Evolutionary conservation across 306 rosid genomes (phyloP), one percentile per base, ranked within the genome.

Genomic region (Cicer arietinum): DNA sequence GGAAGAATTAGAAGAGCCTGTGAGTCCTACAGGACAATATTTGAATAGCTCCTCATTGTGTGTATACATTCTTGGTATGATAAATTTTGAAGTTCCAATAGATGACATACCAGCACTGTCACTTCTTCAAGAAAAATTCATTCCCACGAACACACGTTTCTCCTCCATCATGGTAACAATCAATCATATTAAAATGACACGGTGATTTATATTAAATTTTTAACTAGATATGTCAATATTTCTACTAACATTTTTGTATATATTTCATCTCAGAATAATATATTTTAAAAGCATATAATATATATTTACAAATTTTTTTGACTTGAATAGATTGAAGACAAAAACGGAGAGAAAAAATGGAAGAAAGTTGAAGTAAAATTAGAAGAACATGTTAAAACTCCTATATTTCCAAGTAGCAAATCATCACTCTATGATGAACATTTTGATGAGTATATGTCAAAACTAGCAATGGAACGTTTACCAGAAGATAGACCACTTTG

Each of bases 131-230:
- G 10, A 79, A 45, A 35, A 84, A 0, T 79, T 86, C 46, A 87
- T 86, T 35, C 88, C 88, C 17, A 80, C 84, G 80, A 87, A 79
- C 43, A 35, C 77, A 10, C 86, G 88, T 40, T 84, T 86, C 75
- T 81, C 86, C 67, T 86, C 90, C 43, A 50, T 84, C 69, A 86
- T 84, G 88, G 90, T 80, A 59, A 45, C 12, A 6, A 16, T 52
- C 46, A 10, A 25, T 58, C 64, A 10, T 58, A 9, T 30, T 14
- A 14, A 14, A 14, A 14, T 14, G 16, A 14, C 16, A 14, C 16
- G 16, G 0, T 14, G 16, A 14, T 14, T 14, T 14, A 14, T 14
- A 14, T 14, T 14, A 14, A 14, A 14, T 14, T 14, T 14, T 14
- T 14, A 14, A 14, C 16, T 14, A 14, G 16, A 14, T 14, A 20